Percentiles rank a stretch among this genome's conserved stretches.
phyloP scores from a whole-genome alignment of 768 basidiomycete species.

The Amanita pallidorosea region DNA sequence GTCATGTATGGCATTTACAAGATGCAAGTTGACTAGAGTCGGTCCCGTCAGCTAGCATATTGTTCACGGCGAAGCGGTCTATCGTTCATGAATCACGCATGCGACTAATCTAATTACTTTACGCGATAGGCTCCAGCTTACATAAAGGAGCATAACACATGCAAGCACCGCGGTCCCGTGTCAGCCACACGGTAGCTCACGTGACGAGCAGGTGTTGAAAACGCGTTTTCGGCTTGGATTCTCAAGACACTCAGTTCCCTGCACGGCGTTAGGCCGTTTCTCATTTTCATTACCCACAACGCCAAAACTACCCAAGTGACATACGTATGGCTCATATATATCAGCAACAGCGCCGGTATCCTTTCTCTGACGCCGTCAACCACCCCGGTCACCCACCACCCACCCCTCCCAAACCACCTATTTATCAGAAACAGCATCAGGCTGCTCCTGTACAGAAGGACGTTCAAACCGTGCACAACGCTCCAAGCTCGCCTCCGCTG shows the following conservation, averaged over 20 bases:
- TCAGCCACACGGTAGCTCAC: neutral
- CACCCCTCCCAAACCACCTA: neutral
- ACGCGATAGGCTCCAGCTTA: too few relatives aligned
- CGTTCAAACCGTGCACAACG: conserved; percentile 26
- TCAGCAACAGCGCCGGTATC: conserved; percentile 9
- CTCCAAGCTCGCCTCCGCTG: conserved; percentile 51
- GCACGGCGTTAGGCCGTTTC: conserved; percentile 6
- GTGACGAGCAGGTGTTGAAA: conserved; percentile 5
- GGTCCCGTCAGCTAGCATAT: too few relatives aligned
- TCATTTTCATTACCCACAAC: conserved; percentile 8
- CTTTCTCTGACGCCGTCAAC: conserved; percentile 22
- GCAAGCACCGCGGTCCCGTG: conserved; percentile 4
- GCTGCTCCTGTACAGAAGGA: conserved; percentile 15
- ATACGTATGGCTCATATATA: conserved; percentile 4
- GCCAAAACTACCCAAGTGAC: conserved; percentile 3
- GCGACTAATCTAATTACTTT: too few relatives aligned
- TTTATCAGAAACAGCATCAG: conserved; percentile 7
- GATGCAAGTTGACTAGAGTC: too few relatives aligned
- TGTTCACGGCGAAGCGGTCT: too few relatives aligned
- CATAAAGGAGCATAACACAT: neutral
- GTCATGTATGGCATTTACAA: too few relatives aligned
- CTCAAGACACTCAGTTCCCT: neutral
- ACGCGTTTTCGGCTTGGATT: conserved; percentile 3
- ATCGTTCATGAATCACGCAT: too few relatives aligned
- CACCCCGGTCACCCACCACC: conserved; percentile 12